Evolutionary conservation across 345 rosid genomes (phyloP).

Genomic region (Turritis glabra): DNA sequence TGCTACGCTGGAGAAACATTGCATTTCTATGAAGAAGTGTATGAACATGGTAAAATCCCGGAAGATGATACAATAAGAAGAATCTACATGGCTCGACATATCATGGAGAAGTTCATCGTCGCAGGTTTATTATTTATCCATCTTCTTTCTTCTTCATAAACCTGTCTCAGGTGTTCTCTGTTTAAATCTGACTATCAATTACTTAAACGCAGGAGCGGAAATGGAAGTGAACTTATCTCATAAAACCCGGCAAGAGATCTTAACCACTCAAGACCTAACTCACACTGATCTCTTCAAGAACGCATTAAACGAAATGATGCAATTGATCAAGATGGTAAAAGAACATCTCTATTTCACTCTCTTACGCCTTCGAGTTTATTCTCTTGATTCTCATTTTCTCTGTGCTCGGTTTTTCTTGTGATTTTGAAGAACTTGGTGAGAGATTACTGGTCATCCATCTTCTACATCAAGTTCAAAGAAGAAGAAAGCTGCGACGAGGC

Average conservation of each 20-base stretch:
- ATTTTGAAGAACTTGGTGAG: slow-evolving; percentile 63
- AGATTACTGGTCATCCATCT: slow-evolving; percentile 85
- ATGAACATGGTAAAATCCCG: slow-evolving; percentile 75
- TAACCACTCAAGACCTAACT: slow-evolving; percentile 62
- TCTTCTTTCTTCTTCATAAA: slow-evolving; percentile 19
- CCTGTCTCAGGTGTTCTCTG: neutral
- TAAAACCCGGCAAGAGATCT: slow-evolving; percentile 65
- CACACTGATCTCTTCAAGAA: slow-evolving; percentile 64
- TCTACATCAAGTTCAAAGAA: slow-evolving; percentile 77
- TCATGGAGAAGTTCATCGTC: slow-evolving; percentile 71
- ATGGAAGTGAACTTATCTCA: slow-evolving; percentile 93
- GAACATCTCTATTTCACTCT: slow-evolving; percentile 6
- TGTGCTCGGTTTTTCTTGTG: slow-evolving; percentile 13
- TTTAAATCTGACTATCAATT: neutral
- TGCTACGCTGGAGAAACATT: slow-evolving; percentile 90
- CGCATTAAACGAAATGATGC: slow-evolving; percentile 71
- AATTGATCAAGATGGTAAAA: slow-evolving; percentile 77
- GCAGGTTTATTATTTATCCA: slow-evolving; percentile 54
- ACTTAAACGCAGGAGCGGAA: slow-evolving; percentile 54
- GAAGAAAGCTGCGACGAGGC: slow-evolving; percentile 52
- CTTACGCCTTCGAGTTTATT: neutral
- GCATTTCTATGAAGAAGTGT: slow-evolving; percentile 85
- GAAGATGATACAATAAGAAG: slow-evolving; percentile 62
- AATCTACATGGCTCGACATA: slow-evolving; percentile 90
- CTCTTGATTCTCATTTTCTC: slow-evolving; percentile 1